Evolutionary conservation across 2,329 filamentous ascomycete species (phyloP), one percentile per base, ranked within the genome.

Genomic region (Ascochyta rabiei): DNA sequence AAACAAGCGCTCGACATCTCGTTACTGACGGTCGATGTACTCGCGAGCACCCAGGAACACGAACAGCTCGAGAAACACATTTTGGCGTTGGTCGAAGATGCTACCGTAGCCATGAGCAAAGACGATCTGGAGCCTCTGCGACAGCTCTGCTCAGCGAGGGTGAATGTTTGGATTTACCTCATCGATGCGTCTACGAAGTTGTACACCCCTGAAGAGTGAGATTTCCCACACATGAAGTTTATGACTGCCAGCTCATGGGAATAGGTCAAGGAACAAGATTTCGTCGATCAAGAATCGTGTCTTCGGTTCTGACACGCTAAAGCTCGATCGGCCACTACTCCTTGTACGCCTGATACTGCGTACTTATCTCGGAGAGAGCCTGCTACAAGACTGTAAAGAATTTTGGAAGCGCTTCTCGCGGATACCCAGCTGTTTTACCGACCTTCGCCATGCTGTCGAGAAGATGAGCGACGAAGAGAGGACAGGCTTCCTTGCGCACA

Each of bases 391-490:
- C 34, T 70, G 64, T 44, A 57, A 68, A 38, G 46, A 55, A 1
- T 73, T 67, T 41, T 72, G 64, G 61, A 26, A 59, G 19, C 40
- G 62, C 1, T 60, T 67, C 39, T 60, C 57, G 8, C 55, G 47
- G 15, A 50, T 63, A 10, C 60, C 61, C 4, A 60, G 50, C 18
- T 73, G 71, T 53, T 74, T 70, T 39, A 50, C 57, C 8, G 72
- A 75, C 44, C 57, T 75, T 3, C 59, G 62, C 19, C 63, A 35
- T 5, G 65, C 66, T 38, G 59, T 73, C 1, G 53, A 66, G 38
- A 38, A 41, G 21, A 28, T 71, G 30, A 35, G 46, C 6, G 23
- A 42, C 12, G 46, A 58, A n/a, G 34, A 67, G 15, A 51, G 62
- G 38, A 40, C 23, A 16, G 30, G 57, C 1, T 66, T 72, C 55